phyloP scores from a whole-genome alignment of 495 filamentous ascomycete genomes.

The Patellaria atrata region DNA sequence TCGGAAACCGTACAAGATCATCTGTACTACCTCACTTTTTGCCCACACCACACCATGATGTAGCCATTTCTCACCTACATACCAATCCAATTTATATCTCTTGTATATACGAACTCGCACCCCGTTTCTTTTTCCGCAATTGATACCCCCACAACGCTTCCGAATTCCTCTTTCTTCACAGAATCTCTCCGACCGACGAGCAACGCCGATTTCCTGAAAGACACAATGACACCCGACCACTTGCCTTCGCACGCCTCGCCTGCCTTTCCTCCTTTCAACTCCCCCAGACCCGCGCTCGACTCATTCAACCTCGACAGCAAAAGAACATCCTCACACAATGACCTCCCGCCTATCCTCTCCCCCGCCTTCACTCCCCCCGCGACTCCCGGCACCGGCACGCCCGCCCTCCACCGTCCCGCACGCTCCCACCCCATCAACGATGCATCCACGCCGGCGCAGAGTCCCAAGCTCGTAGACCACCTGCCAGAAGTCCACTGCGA shows the following conservation, averaged over 20 bases:
- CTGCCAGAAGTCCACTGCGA: slow-evolving; percentile 29
- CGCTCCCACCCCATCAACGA: slow-evolving; percentile 22
- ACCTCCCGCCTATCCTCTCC: slow-evolving; percentile 21
- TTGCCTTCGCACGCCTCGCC: slow-evolving; percentile 29
- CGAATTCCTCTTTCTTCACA: too few species aligned
- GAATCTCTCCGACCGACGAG: too few species aligned
- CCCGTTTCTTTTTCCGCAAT: too few species aligned
- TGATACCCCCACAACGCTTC: too few species aligned
- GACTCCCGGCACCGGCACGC: slow-evolving; percentile 24
- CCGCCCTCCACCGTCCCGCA: slow-evolving; percentile 17
- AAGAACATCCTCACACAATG: slow-evolving; percentile 3
- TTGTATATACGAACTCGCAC: too few species aligned
- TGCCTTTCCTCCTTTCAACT: slow-evolving; percentile 19
- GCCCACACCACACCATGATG: too few species aligned
- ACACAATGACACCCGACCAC: slow-evolving; percentile 21
- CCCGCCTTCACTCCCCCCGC: slow-evolving; percentile 33
- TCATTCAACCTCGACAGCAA: slow-evolving; percentile 18
- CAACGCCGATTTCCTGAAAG: too few species aligned
- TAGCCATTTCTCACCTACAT: too few species aligned
- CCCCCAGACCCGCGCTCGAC: slow-evolving; percentile 12
- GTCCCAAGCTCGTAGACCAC: slow-evolving; percentile 18
- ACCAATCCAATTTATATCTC: too few species aligned
- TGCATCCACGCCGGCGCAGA: slow-evolving; percentile 2
- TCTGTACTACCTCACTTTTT: too few species aligned
- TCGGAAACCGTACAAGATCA: too few species aligned